Evolutionary conservation across 169 alveolate species (phyloP).

Genomic region (Cyclospora cayetanensis): DNA sequence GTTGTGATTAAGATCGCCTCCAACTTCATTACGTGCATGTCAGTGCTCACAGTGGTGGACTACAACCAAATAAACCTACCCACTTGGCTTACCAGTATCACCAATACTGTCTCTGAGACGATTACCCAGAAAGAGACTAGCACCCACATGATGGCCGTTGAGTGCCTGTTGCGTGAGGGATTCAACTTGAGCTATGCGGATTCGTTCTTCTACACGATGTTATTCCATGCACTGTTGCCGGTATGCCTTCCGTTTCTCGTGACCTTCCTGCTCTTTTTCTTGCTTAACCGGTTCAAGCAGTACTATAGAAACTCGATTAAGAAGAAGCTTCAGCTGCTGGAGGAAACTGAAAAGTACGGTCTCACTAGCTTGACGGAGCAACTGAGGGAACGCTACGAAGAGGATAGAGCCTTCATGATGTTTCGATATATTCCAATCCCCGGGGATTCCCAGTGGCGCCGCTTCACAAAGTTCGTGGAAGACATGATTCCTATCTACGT

Average conservation of each 20-base stretch:
- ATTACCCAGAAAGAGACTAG: conserved; percentile 11
- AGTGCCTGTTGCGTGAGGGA: conserved; percentile 81
- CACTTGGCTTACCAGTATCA: conserved; percentile 71
- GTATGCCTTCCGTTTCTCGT: conserved; percentile 77
- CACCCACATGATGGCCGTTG: conserved; percentile 78
- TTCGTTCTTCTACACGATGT: conserved; percentile 83
- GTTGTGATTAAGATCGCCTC: conserved; percentile 87
- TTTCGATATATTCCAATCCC: conserved; percentile 83
- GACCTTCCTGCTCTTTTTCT: conserved; percentile 79
- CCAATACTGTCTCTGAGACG: conserved; percentile 62
- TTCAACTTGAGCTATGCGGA: conserved; percentile 79
- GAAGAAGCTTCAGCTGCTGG: conserved; percentile 73
- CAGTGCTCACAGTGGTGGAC: conserved; percentile 81
- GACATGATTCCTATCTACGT: conserved; percentile 90
- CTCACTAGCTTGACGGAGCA: conserved; percentile 73
- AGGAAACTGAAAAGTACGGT: conserved; percentile 78
- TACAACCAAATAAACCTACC: conserved; percentile 79
- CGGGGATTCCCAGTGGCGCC: conserved; percentile 76
- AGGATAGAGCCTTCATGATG: conserved; percentile 84
- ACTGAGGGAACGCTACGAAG: conserved; percentile 78
- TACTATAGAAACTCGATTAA: conserved; percentile 68
- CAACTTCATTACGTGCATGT: conserved; percentile 82
- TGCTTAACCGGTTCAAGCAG: conserved; percentile 73
- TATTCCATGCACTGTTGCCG: conserved; percentile 80
- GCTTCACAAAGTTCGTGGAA: conserved; percentile 80